Conservation (phyloP, 2,329 filamentous ascomycete genomes). For the Sporothrix brasiliensis region DNA sequence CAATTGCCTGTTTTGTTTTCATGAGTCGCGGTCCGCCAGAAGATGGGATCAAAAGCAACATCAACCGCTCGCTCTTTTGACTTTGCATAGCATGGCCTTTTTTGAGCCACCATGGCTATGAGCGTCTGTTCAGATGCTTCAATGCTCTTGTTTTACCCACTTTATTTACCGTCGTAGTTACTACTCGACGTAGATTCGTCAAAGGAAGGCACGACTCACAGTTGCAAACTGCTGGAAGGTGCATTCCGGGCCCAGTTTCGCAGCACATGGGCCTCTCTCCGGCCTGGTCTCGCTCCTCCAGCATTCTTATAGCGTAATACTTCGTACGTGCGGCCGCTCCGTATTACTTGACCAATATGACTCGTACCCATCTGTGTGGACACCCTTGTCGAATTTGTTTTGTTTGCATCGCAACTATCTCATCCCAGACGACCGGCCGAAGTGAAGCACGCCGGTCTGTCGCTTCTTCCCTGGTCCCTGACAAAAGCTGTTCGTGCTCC, state of each 20-base stretch:
- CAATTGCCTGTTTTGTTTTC: background rate
- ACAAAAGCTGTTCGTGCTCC: background rate
- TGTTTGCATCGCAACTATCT: slow-evolving; percentile 23
- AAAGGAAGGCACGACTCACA: background rate
- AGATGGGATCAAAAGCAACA: slow-evolving; percentile 7
- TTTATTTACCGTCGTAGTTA: background rate
- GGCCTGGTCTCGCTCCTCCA: background rate
- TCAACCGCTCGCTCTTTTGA: background rate
- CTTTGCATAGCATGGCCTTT: background rate
- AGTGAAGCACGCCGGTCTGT: slow-evolving; percentile 1
- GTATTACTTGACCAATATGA: slow-evolving; percentile 23
- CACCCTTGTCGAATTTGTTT: slow-evolving; percentile 18
- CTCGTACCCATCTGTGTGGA: slow-evolving; percentile 17
- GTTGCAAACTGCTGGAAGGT: background rate
- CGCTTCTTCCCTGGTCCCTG: slow-evolving; percentile 28
- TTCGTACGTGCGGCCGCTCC: slow-evolving; percentile 21
- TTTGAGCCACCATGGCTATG: too few relatives aligned
- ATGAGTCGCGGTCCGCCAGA: slow-evolving; percentile 8
- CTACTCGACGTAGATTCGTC: background rate
- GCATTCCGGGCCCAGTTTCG: background rate
- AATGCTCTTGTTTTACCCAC: too few relatives aligned
- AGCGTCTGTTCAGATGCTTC: background rate
- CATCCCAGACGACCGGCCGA: background rate
- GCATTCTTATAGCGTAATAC: slow-evolving; percentile 6
- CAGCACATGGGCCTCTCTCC: slow-evolving; percentile 19